Base-by-base conservation (phyloP, 129 eudicot species). In the Flaveria trinervia region DNA sequence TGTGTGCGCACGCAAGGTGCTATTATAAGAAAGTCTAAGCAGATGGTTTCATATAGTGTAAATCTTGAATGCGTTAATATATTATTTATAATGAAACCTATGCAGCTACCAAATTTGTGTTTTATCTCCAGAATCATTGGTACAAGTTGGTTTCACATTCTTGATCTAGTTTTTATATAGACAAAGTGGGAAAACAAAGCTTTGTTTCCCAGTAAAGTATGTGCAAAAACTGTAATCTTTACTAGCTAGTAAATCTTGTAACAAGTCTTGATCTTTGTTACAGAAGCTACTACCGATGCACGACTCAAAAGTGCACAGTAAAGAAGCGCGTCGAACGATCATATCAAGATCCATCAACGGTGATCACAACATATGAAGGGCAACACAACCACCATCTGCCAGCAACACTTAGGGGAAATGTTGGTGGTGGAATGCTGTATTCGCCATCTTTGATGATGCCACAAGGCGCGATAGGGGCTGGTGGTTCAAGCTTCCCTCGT, bases 251-350 rank as follows among this genome's bases (percentile, higher is more conserved):
- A 15, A 51, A 54, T 52, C 23, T 52, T 52, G 23, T 52, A 52
- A 61, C 68, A 62, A 65, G 17, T 56, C 49, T 66, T 28, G 54
- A 73, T 80, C 15, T 67, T 16, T 67, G 7, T 61, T 77, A 80
- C 86, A 94, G 99, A 75, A 91, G 97, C 88, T 94, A 94, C 75
- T 94, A 94, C 33, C 71, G 96, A 68, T 94, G 99, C 93, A 94
- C 99, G 5, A 87, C 97, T 14, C 96, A 91, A 52, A 94, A 89
- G 78, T 94, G 99, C 81, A 56, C 78, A 2, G 99, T 94, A 80
- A 94, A 94, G 88, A 94, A 94, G 73, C 85, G 92, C 0, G 97
- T 91, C 16, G 99, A 94, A 82, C 77, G 99, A 76, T 91, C 96
- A 44, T 89, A 79, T 86, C 85, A 94, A 72, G 96, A 94, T 84